Base-by-base conservation (phyloP, 2,329 filamentous ascomycete species). In the Diatrype stigma region DNA sequence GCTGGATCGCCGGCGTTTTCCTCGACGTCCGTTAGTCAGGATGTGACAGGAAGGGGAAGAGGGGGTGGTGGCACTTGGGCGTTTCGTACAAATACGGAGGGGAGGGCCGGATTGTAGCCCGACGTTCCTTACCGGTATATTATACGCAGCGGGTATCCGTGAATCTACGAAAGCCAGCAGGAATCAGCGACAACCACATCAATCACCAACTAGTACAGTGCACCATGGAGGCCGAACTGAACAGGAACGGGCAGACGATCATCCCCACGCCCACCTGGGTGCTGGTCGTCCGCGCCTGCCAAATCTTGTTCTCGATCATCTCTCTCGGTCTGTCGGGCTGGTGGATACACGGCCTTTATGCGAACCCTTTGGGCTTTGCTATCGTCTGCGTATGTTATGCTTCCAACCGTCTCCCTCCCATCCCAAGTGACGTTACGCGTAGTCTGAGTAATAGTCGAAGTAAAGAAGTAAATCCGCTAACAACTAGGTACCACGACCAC, bases 201-300 rank as follows among this genome's bases (percentile, higher is more conserved):
- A n/a, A n/a, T n/a, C n/a, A n/a, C n/a, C n/a, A 34, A 28, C 7
- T 34, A 30, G n/a, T 32, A n/a, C 23, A 45, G 14, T n/a, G 45
- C 46, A 40, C 49, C 22, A 60, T 62, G 60, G 60, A 61, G 42
- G 52, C 55, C 10, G 46, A 56, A 40, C 62, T 51, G 48, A 60
- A 60, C 23, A 56, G n/a, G n/a, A n/a, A 47, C 34, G 62, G 61
- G 42, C 46, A 61, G 45, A 50, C 37, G 50, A 57, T 77, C 51
- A 69, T 77, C 50, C 56, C 63, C 32, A 70, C 73, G 21, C 74
- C 76, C 8, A 48, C 61, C 17, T 77, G 75, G 74, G 59, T 78
- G n/a, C 60, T 70, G 23, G 65, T 67, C 17, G 46, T 74, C 22
- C 72, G 74, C 10, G 64, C 67, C 16, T 54, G 69, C 37, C 74